Percentiles rank a stretch among this genome's conserved stretches.
Conservation (phyloP, 495 filamentous ascomycete genomes). For the Hyaloscypha variabilis region DNA sequence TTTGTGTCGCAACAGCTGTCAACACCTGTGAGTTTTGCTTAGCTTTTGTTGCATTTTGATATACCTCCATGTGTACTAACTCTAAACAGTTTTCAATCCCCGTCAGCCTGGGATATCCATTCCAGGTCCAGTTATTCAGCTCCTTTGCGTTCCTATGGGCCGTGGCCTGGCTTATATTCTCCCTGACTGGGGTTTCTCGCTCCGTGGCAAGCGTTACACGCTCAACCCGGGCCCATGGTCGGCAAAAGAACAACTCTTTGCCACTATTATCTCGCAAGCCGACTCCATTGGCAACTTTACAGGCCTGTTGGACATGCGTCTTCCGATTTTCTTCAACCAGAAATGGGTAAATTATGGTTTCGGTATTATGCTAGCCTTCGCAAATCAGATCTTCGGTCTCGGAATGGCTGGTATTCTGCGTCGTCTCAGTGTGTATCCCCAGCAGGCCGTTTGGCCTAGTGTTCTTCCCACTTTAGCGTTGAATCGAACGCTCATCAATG, state of each 20-base stretch:
- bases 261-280: slow-evolving; percentile 1
- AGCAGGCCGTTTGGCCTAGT: slow-evolving; percentile 1
- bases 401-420: slow-evolving; percentile 5
- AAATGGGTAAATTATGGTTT: slow-evolving; percentile 7
- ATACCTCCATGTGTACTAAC: neutral
- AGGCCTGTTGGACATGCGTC: slow-evolving; percentile 2
- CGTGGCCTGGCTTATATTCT: neutral
- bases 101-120: neutral
- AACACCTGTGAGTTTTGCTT: neutral
- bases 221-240: slow-evolving; percentile 12
- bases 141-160: neutral
- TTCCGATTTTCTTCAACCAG: slow-evolving; percentile 8
- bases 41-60: neutral
- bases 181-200: slow-evolving; percentile 5
- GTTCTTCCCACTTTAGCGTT: neutral
- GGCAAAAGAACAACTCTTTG: slow-evolving; percentile 9
- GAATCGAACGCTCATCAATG: neutral
- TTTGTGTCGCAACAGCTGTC: neutral
- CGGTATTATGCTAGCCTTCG: neutral
- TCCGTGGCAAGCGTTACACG: neutral
- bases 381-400: slow-evolving; percentile 12
- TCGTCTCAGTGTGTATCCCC: slow-evolving; percentile 8
- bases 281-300: neutral
- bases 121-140: neutral
- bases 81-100: neutral